Conservation (phyloP, 2,329 filamentous ascomycete species). For the Didymellaceae sp. region DNA sequence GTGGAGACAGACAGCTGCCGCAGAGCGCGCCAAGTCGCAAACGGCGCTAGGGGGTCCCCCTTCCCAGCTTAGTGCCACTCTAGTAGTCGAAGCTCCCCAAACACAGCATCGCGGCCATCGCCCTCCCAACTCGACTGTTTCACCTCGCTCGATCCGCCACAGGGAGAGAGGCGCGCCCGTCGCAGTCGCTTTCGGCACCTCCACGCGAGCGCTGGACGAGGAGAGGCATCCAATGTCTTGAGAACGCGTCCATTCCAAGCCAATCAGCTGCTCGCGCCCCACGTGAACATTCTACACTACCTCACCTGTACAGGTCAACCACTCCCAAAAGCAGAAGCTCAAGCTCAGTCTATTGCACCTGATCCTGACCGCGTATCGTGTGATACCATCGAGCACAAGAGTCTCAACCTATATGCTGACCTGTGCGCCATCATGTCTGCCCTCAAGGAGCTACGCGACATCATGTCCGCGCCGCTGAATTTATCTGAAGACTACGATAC, state of each 20-base stretch:
- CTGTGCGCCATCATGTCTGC: not conserved
- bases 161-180: constrained; percentile 1
- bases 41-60: not conserved
- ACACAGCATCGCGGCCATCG: constrained; percentile 12
- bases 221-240: not conserved
- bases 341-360: no score
- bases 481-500: constrained; percentile 27
- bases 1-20: constrained; percentile 19
- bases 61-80: constrained; percentile 2
- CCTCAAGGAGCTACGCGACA: constrained; percentile 1
- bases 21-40: constrained; percentile 15
- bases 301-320: no score
- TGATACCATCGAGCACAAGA: not conserved
- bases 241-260: not conserved
- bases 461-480: constrained; percentile 14
- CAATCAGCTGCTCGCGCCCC: constrained; percentile 14
- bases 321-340: no score
- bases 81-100: constrained; percentile 13
- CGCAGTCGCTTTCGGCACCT: constrained; percentile 8
- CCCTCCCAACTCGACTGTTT: constrained; percentile 11
- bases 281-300: not conserved
- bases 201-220: not conserved
- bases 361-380: not conserved
- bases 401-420: not conserved
- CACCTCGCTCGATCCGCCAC: constrained; percentile 3